Evolutionary conservation across 1,284 basidiomycete genomes (phyloP).

Genomic region (Papiliotrema fonsecae): DNA sequence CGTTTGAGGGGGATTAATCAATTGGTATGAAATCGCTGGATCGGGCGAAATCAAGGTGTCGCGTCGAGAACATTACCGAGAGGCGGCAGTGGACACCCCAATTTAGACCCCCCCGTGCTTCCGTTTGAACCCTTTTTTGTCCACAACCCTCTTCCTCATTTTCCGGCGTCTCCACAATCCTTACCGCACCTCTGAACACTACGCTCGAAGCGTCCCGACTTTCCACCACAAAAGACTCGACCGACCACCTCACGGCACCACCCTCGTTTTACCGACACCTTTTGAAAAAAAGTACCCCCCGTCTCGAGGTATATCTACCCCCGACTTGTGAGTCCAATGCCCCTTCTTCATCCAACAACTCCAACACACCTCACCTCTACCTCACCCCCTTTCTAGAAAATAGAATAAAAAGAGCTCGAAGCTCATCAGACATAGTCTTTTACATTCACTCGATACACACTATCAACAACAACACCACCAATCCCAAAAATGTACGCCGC

Average conservation of each 20-base stretch:
- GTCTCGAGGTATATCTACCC: constrained; percentile 1
- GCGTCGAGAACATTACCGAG: too few relatives aligned
- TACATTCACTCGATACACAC: not conserved
- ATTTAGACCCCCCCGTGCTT: not conserved
- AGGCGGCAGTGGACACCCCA: not conserved
- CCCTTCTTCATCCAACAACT: not conserved
- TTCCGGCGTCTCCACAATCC: not conserved
- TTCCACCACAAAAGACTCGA: too few relatives aligned
- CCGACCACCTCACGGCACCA: not conserved
- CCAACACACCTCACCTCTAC: not conserved
- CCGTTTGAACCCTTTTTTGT: not conserved
- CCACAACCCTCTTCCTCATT: not conserved
- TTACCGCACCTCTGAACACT: not conserved
- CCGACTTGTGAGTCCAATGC: not conserved
- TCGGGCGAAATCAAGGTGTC: not conserved
- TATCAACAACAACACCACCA: constrained; percentile 8
- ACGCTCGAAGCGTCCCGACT: not conserved
- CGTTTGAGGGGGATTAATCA: not conserved
- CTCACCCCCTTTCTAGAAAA: not conserved
- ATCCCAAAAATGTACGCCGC: constrained; percentile 36
- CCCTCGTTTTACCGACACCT: not conserved
- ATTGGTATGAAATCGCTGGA: not conserved
- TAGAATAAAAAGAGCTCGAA: not conserved
- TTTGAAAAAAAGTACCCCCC: not conserved
- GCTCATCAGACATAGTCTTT: not conserved